Evolutionary conservation across 2,329 filamentous ascomycete genomes (phyloP), one percentile per base, ranked within the genome.

Genomic region (Paracamarosporium sp.): DNA sequence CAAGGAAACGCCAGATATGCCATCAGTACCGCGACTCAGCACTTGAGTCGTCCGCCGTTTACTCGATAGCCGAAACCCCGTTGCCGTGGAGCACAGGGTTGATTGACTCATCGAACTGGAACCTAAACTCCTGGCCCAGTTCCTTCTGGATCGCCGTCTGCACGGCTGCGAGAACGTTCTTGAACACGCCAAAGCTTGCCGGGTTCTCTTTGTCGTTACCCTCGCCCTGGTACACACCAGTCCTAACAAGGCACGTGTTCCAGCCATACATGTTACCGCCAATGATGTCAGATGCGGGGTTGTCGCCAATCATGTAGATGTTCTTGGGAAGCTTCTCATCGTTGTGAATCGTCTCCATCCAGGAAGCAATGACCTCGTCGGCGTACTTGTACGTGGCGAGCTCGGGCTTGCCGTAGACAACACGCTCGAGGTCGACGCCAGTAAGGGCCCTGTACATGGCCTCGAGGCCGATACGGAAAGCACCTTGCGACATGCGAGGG

Each of bases 251-350:
- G 71, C 90, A 92, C 3, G 90, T 92, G 79, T 92, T 92, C 90
- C 90, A 92, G 59, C 88, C 88, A 76, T 92, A 91, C 84, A 88
- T 90, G 83, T 92, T 92, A 60, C 89, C 90, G 61, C 90, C 90
- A 62, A 90, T 83, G 69, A 91, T 91, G 72, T 91, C 89, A 25
- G 87, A 90, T 25, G 87, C 86, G 6, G 88, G 89, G 80, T 91
- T 91, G 77, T 91, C 89, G 63, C 89, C 89, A 54, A 91, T 81
- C 89, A 91, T 91, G 83, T 91, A 91, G 74, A 91, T 82, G 78
- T 90, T 89, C 74, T 85, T 75, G 4, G 88, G 88, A 40, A 91
- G 80, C 59, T 79, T 82, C 81, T 90, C 87, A 76, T 91, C 89
- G 70, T 86, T 86, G 81, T 92, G 89, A 63, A 92, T 86, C 67